Percentiles rank a stretch among this genome's conserved stretches.
Evolutionary conservation across 2,329 filamentous ascomycete species (phyloP).

Genomic region (Coniella lustricola): DNA sequence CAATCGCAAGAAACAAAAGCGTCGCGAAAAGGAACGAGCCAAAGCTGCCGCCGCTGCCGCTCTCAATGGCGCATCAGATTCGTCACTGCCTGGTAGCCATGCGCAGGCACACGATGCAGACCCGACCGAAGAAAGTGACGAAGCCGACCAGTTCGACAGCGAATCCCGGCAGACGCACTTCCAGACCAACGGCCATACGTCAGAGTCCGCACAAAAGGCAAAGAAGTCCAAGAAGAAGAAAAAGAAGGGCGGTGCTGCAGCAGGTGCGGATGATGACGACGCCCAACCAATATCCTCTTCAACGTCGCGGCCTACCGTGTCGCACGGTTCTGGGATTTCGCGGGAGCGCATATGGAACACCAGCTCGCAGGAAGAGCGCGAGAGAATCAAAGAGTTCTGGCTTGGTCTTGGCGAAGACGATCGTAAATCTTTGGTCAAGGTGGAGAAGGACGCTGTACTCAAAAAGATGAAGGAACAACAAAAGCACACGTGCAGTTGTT

Average conservation of each 20-base stretch:
- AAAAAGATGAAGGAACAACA: slow-evolving; percentile 99
- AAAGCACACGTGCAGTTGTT: slow-evolving; percentile 97
- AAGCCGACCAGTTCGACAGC: slow-evolving; percentile 33
- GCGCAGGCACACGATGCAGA: slow-evolving; percentile 36
- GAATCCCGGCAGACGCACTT: slow-evolving; percentile 31
- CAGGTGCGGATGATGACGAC: slow-evolving; percentile 11
- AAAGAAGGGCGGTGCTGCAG: slow-evolving; percentile 40
- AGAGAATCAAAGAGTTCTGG: slow-evolving; percentile 98
- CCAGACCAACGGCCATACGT: slow-evolving; percentile 26
- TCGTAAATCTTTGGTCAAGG: slow-evolving; percentile 89
- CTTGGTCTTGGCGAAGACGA: slow-evolving; percentile 89
- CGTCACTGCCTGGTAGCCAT: slow-evolving; percentile 23
- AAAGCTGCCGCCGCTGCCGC: slow-evolving; percentile 49
- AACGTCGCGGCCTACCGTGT: slow-evolving; percentile 25
- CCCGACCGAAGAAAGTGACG: slow-evolving; percentile 50
- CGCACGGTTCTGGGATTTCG: slow-evolving; percentile 40
- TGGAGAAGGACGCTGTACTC: slow-evolving; percentile 95
- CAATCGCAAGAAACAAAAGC: slow-evolving; percentile 94
- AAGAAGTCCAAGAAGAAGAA: slow-evolving; percentile 66
- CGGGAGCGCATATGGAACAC: slow-evolving; percentile 97
- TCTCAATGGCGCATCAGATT: slow-evolving; percentile 31
- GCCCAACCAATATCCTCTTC: slow-evolving; percentile 26
- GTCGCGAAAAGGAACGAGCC: slow-evolving; percentile 76
- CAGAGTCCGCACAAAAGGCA: slow-evolving; percentile 31
- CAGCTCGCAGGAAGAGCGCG: slow-evolving; percentile 85